Base-by-base conservation (phyloP, 768 basidiomycete genomes). In the Phaeotremella skinneri region DNA sequence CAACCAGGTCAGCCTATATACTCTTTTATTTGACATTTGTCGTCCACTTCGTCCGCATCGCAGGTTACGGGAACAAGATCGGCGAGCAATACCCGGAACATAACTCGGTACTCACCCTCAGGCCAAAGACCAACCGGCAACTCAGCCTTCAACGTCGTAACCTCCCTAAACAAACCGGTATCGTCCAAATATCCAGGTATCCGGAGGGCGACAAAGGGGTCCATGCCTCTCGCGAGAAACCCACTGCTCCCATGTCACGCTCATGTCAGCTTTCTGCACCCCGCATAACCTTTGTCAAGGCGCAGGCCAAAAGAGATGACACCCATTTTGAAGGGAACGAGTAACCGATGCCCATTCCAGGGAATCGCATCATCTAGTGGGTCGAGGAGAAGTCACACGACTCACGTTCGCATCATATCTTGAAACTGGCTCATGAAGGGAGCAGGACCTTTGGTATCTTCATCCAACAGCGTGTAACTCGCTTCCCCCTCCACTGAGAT, bases 121-220 rank as follows among this genome's bases (percentile, higher is more conserved):
- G 58, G 52, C 52, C 58, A 59, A 23, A 27, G 39, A 47, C 51
- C 42, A 27, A 53, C 54, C 9, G 58, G 58, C 17, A 59, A 17
- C 21, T 59, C 42, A 25, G 37, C 43, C n/a, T 11, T 49, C 25
- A 23, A 3, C 16, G 39, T 47, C 17, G 42, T 31, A 13, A 56
- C 47, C 3, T 50, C 34, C 3, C 49, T 21, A 26, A 39, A 61
- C 6, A 43, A 14, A 9, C 9, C 29, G 6, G 32, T 56, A 4
- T 14, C 2, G 13, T 52, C n/a, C 11, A 61, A 26, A 47, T 56
- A 32, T 7, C 34, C 17, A 11, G 48, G 49, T 23, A 61, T 51
- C 13, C 26, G 21, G 27, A 42, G 34, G 9, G 48, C 48, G 6
- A 49, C 37, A 17, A 23, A 45, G 9, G 49, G 47, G 39, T 61